A percentile compares a stretch with the other conserved stretches of the same genome.
These are phyloP conservation scores for Lepiota venenata DNA, from an alignment of 768 basidiomycete genomes.

Conservation along the genomic window DNA sequence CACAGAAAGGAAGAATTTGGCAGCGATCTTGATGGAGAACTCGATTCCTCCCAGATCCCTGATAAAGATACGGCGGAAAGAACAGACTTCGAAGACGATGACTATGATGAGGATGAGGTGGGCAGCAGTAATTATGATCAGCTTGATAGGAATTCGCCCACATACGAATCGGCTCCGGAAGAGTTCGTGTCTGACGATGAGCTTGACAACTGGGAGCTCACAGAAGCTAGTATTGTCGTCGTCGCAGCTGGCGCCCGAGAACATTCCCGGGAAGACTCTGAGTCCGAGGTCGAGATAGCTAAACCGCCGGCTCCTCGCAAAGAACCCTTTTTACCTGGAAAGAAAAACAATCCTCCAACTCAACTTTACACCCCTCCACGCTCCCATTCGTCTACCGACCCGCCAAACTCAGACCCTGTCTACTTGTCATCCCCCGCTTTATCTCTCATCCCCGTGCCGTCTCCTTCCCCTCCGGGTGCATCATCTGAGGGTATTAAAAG, in stretches of 20 bases:
- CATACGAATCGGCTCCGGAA: conserved; percentile 2
- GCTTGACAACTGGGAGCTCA: conserved; percentile 31
- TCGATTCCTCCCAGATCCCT: conserved; percentile 10
- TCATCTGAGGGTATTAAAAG: not conserved
- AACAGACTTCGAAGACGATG: conserved; percentile 5
- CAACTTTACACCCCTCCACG: conserved; percentile 41
- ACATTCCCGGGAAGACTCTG: conserved; percentile 4
- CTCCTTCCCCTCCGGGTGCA: not conserved
- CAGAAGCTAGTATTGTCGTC: conserved; percentile 39
- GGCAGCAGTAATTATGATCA: conserved; percentile 1
- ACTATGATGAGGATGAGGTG: conserved; percentile 12
- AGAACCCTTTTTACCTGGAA: not conserved
- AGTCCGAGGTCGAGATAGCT: conserved; percentile 30
- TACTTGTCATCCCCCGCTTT: not conserved
- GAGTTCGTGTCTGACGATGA: conserved; percentile 43
- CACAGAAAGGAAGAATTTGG: conserved; percentile 46
- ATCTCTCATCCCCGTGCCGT: not conserved
- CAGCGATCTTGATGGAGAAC: conserved; percentile 37
- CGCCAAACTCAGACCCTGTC: not conserved
- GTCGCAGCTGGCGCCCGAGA: conserved; percentile 18
- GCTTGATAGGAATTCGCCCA: not conserved
- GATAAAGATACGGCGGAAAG: conserved; percentile 16
- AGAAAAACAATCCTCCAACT: not conserved
- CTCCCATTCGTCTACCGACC: conserved; percentile 18
- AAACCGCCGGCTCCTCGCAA: conserved; percentile 15